A percentile compares a stretch with the other conserved stretches of the same genome.
Conservation (phyloP, 768 basidiomycete genomes). For the Gymnopilus dilepis region DNA sequence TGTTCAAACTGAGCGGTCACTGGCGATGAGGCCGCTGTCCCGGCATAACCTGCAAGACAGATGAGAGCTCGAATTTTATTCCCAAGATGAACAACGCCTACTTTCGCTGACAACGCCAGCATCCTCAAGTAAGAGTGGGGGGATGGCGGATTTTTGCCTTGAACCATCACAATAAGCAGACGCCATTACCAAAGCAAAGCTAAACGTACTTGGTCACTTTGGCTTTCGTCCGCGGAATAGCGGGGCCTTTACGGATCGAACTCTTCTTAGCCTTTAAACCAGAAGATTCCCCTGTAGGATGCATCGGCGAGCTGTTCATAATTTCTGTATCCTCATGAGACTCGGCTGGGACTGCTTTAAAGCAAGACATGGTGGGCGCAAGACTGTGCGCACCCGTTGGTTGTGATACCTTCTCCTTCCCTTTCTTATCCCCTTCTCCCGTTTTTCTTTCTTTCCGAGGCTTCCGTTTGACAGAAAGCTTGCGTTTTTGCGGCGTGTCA, state of each 20-base stretch:
- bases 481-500: constrained; percentile 53
- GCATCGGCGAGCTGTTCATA: constrained; percentile 30
- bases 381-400: constrained; percentile 41
- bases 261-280: constrained; percentile 55
- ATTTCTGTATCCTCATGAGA: constrained; percentile 39
- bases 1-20: constrained; percentile 53
- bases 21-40: constrained; percentile 78
- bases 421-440: constrained; percentile 52
- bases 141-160: constrained; percentile 38
- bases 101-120: constrained; percentile 66
- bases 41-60: constrained; percentile 53
- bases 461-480: constrained; percentile 54
- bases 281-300: constrained; percentile 33
- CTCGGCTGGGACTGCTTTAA: constrained; percentile 46
- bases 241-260: constrained; percentile 49
- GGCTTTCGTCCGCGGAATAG: constrained; percentile 40
- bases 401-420: constrained; percentile 45
- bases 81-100: constrained; percentile 30
- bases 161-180: constrained; percentile 21
- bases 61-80: constrained; percentile 15
- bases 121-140: constrained; percentile 52
- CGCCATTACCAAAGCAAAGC: constrained; percentile 2
- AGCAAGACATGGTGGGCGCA: constrained; percentile 46
- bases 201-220: constrained; percentile 40
- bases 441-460: constrained; percentile 57